These are phyloP conservation scores for Podosphaera xanthii DNA, from an alignment of 2,329 filamentous ascomycete genomes.

Conservation along the genomic window DNA sequence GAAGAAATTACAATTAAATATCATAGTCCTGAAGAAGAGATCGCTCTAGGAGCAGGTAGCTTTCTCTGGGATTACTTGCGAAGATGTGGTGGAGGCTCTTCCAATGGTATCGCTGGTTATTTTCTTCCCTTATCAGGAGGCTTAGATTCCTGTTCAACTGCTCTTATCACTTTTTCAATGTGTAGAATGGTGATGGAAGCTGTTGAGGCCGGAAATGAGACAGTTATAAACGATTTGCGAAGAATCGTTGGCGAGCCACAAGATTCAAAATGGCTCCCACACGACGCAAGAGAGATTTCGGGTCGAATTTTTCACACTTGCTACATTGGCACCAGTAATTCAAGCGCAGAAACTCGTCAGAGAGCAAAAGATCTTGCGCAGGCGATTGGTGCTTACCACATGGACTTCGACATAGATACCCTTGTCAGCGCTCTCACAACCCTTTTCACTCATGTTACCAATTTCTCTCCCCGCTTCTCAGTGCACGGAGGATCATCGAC, in stretches of 20 bases:
- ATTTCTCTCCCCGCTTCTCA: conserved; percentile 36
- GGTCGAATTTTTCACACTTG: conserved; percentile 36
- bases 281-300: conserved; percentile 30
- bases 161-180: conserved; percentile 19
- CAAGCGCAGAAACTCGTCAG: conserved; percentile 30
- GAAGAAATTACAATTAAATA: conserved; percentile 24
- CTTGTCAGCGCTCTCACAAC: conserved; percentile 13
- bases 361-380: conserved; percentile 37
- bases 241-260: conserved; percentile 27
- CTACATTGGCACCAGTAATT: conserved; percentile 37
- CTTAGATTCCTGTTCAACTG: conserved; percentile 34
- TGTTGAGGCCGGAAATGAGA: conserved; percentile 24
- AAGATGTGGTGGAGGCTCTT: conserved; percentile 15
- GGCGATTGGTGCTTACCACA: conserved; percentile 48
- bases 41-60: conserved; percentile 38
- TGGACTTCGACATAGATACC: conserved; percentile 32
- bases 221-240: conserved; percentile 28
- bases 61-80: conserved; percentile 44
- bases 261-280: conserved; percentile 20
- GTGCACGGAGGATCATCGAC: conserved; percentile 28
- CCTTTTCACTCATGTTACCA: conserved; percentile 32
- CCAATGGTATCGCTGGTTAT: conserved; percentile 22
- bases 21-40: conserved; percentile 42
- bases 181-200: conserved; percentile 31
- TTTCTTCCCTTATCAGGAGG: conserved; percentile 35